Evolutionary conservation across 805 yeast genomes (phyloP).

Genomic region (Torulaspora quercuum): DNA sequence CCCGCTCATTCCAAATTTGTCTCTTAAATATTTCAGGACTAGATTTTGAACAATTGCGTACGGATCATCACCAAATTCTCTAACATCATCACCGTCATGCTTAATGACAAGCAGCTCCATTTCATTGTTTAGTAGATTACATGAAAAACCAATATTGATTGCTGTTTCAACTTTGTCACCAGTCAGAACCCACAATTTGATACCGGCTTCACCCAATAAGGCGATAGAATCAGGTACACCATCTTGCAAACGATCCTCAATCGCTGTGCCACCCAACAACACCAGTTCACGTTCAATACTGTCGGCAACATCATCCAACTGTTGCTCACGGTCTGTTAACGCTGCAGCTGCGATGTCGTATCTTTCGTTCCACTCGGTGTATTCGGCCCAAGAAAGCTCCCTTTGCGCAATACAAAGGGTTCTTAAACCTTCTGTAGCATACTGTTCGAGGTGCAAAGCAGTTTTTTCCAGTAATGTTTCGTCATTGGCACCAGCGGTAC

Average conservation of each 20-base stretch:
- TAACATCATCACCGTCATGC: slow-evolving; percentile 50
- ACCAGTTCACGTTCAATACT: slow-evolving; percentile 63
- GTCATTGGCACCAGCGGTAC: slow-evolving; percentile 40
- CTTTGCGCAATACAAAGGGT: slow-evolving; percentile 76
- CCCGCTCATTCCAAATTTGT: slow-evolving; percentile 58
- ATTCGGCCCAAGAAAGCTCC: slow-evolving; percentile 60
- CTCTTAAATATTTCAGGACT: slow-evolving; percentile 50
- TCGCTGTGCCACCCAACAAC: slow-evolving; percentile 79
- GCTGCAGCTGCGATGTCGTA: slow-evolving; percentile 67
- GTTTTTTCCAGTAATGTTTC: slow-evolving; percentile 53
- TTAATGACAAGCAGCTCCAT: slow-evolving; percentile 67
- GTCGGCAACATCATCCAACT: slow-evolving; percentile 72
- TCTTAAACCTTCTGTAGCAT: slow-evolving; percentile 79
- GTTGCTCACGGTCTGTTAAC: slow-evolving; percentile 59
- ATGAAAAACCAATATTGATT: slow-evolving; percentile 80
- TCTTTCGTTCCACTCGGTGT: slow-evolving; percentile 57
- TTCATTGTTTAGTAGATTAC: slow-evolving; percentile 69
- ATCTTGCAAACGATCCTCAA: slow-evolving; percentile 79
- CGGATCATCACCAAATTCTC: slow-evolving; percentile 42
- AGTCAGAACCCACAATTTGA: slow-evolving; percentile 80
- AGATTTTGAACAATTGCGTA: slow-evolving; percentile 44
- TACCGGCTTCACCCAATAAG: slow-evolving; percentile 67
- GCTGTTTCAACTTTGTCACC: slow-evolving; percentile 92
- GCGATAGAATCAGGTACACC: slow-evolving; percentile 84
- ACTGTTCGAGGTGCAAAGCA: slow-evolving; percentile 70